Conservation (phyloP, 2,329 filamentous ascomycete genomes). For the Xylaria sp. region DNA sequence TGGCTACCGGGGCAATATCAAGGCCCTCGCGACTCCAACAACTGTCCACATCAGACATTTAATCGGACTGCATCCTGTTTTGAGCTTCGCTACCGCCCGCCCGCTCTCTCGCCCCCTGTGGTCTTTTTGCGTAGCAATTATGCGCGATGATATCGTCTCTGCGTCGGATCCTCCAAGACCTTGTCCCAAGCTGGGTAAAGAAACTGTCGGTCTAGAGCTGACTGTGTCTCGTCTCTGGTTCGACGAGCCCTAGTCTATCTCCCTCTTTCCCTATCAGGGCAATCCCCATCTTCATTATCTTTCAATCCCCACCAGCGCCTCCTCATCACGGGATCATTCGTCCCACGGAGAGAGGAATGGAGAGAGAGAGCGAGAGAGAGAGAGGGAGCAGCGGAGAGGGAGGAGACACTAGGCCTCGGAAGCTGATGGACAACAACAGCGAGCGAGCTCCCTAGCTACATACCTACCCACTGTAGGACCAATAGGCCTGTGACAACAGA, state of each 20-base stretch:
- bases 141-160: slow-evolving; percentile 37
- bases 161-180: slow-evolving; percentile 34
- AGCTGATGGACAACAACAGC: slow-evolving; percentile 3
- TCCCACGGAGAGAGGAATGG: neutral
- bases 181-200: slow-evolving; percentile 32
- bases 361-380: slow-evolving; percentile 17
- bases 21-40: slow-evolving; percentile 24
- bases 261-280: slow-evolving; percentile 29
- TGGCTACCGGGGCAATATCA: slow-evolving; percentile 19
- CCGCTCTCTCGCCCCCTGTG: slow-evolving; percentile 23
- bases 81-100: slow-evolving; percentile 22
- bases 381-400: neutral
- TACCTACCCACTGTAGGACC: neutral
- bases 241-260: slow-evolving; percentile 8
- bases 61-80: slow-evolving; percentile 22
- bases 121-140: slow-evolving; percentile 25
- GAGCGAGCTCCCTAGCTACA: slow-evolving; percentile 11
- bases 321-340: slow-evolving; percentile 9
- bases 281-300: slow-evolving; percentile 25
- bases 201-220: slow-evolving; percentile 36
- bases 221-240: slow-evolving; percentile 34
- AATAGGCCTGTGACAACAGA: slow-evolving; percentile 37
- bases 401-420: slow-evolving; percentile 2
- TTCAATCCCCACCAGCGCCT: slow-evolving; percentile 13
- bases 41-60: slow-evolving; percentile 22